phyloP scores from a whole-genome alignment of 75 land plant genomes.

The Pseudotsuga menziesii region DNA sequence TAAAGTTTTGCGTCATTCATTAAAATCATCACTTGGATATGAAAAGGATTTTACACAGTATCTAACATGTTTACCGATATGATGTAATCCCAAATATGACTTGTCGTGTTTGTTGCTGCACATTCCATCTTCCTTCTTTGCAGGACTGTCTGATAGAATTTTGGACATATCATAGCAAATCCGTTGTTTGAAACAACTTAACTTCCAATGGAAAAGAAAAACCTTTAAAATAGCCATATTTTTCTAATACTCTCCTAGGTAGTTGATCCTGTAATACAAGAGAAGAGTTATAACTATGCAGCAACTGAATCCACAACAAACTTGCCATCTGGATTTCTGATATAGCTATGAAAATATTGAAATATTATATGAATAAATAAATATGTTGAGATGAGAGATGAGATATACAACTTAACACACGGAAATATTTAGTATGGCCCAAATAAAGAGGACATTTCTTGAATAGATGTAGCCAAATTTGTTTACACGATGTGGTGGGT shows the following conservation, averaged over 20 bases:
- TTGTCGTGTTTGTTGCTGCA: background rate
- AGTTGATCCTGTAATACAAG: slow-evolving; percentile 1
- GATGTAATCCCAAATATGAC: background rate
- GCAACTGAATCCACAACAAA: slow-evolving; percentile 90
- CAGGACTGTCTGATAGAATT: slow-evolving; percentile 4
- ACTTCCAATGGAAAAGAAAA: background rate
- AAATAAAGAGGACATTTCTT: slow-evolving; percentile 64
- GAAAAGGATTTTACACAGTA: slow-evolving; percentile 1
- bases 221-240: background rate
- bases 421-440: slow-evolving; percentile 75
- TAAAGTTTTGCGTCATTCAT: background rate
- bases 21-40: background rate
- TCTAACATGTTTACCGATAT: slow-evolving; percentile 4
- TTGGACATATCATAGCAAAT: background rate
- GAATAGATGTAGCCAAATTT: slow-evolving; percentile 73
- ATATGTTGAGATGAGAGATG: slow-evolving; percentile 72
- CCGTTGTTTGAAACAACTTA: background rate
- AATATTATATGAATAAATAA: slow-evolving; percentile 65
- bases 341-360: slow-evolving; percentile 91
- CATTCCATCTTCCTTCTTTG: background rate
- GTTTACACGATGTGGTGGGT: slow-evolving; percentile 85
- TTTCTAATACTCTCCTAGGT: background rate
- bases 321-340: slow-evolving; percentile 75
- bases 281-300: slow-evolving; percentile 15
- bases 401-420: slow-evolving; percentile 81